Conservation (phyloP, 495 filamentous ascomycete species). For the Corynascus novoguineensis region DNA sequence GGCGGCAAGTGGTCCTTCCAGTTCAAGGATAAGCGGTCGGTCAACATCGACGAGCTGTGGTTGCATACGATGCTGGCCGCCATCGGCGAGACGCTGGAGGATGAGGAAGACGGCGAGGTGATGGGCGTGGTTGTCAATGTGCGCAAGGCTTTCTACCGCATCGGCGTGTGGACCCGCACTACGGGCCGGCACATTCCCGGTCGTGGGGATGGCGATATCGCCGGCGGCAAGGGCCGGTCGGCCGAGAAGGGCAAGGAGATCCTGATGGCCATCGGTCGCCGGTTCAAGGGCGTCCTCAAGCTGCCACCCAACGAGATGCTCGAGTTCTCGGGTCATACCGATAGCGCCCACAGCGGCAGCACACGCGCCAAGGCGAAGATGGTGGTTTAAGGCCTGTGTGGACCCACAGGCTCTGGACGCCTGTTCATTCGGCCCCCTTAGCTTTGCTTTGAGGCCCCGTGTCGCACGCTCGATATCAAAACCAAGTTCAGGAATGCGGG, state of each 20-base stretch:
- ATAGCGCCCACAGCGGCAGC: slow-evolving; percentile 85
- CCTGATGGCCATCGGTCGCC: slow-evolving; percentile 71
- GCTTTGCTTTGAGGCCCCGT: background rate
- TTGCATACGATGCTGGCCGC: slow-evolving; percentile 93
- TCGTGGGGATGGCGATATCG: slow-evolving; percentile 63
- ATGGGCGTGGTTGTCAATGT: slow-evolving; percentile 99
- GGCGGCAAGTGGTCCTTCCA: slow-evolving; percentile 97
- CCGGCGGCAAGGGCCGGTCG: slow-evolving; percentile 62
- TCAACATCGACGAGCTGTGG: slow-evolving; percentile 94
- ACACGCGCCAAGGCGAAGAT: slow-evolving; percentile 94
- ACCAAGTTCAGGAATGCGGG: too few species aligned
- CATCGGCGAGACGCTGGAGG: slow-evolving; percentile 96
- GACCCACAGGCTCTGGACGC: background rate
- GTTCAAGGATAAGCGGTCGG: slow-evolving; percentile 88
- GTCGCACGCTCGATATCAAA: background rate
- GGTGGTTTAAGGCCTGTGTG: slow-evolving; percentile 52
- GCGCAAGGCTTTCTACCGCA: slow-evolving; percentile 93
- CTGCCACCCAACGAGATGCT: slow-evolving; percentile 67
- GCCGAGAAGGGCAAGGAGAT: slow-evolving; percentile 77
- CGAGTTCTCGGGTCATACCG: slow-evolving; percentile 96
- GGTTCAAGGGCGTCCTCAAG: slow-evolving; percentile 86
- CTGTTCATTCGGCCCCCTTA: background rate
- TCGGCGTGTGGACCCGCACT: slow-evolving; percentile 87
- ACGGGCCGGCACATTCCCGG: slow-evolving; percentile 75
- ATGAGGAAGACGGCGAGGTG: slow-evolving; percentile 89